Percentiles rank a stretch among this genome's conserved stretches.
These are phyloP conservation scores for Chaetomium sp. DNA, from an alignment of 2,329 filamentous ascomycete species.

Conservation along the genomic window DNA sequence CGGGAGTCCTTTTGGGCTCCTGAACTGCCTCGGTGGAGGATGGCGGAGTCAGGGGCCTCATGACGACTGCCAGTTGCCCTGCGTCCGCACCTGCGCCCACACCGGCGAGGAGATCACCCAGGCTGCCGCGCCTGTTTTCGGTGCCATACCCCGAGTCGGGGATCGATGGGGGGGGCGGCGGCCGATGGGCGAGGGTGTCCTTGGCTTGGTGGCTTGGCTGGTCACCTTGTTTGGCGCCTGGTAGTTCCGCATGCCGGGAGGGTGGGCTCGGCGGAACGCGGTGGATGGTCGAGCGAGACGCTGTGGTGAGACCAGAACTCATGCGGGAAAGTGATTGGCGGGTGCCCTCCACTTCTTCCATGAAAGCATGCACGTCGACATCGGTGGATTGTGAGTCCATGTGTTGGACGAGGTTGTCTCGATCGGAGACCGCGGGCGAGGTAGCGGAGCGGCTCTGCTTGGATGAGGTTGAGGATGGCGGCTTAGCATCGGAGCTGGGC, in stretches of 20 bases:
- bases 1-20: not conserved
- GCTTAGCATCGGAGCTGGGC: not conserved
- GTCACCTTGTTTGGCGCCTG: not conserved
- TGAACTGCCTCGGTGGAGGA: slow-evolving; percentile 7
- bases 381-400: slow-evolving; percentile 38
- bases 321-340: slow-evolving; percentile 31
- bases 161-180: slow-evolving; percentile 24
- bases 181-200: slow-evolving; percentile 6
- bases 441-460: not conserved
- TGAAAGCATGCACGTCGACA: slow-evolving; percentile 33
- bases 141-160: slow-evolving; percentile 35
- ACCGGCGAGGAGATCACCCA: slow-evolving; percentile 23
- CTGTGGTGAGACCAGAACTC: slow-evolving; percentile 33
- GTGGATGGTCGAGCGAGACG: slow-evolving; percentile 35
- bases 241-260: slow-evolving; percentile 10
- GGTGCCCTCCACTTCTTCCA: slow-evolving; percentile 35
- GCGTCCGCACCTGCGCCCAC: not conserved
- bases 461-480: not conserved
- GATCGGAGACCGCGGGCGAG: slow-evolving; percentile 19
- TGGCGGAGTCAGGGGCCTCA: slow-evolving; percentile 1
- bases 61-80: not conserved
- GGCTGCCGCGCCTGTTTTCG: slow-evolving; percentile 29
- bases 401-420: slow-evolving; percentile 35
- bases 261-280: slow-evolving; percentile 37
- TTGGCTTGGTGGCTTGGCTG: slow-evolving; percentile 2